Evolutionary conservation across 305 asterid genomes (phyloP), one percentile per base, ranked within the genome.

Genomic region (Fraxinus floribunda): DNA sequence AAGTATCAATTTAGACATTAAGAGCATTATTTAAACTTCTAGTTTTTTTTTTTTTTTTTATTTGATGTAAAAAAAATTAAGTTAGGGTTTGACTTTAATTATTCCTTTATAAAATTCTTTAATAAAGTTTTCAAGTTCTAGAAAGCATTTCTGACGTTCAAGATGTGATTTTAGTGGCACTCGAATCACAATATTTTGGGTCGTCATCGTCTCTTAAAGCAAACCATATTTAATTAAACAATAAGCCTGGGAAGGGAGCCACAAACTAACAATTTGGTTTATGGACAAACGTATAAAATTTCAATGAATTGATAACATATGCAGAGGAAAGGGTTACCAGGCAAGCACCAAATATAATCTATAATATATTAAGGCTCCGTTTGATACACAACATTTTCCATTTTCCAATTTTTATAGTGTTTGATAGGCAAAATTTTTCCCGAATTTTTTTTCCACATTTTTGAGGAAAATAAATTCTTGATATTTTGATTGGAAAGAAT

Each of bases 211-310:
- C 55, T 11, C 55, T 44, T 44, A 44, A 44, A 38, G 55, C 55
- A 44, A 44, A 9, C 55, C 16, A 44, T 44, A 44, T 41, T 41
- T 41, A 10, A 41, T 41, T 41, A 39, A 39, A 39, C 13, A 77
- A 49, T 78, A 66, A 75, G 60, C 77, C 68, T 4, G 32, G 30
- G 3, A 44, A 9, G 39, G 60, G 75, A 7, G 35, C 84, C 62
- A 78, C 44, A 41, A 9, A 72, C 15, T 13, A 22, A 76, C 66
- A 78, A 79, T 18, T 80, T 18, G 35, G 38, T 46, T 78, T 34
- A 79, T 34, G 15, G 79, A 35, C 16, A 46, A n/a, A 32, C 30
- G 84, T 80, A 64, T 66, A 46, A 34, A 76, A 15, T 66, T 81
- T 83, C 80, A 76, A 78, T 66, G 18, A 64, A 30, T 38, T 34